phyloP scores from a whole-genome alignment of 257 asterid genomes.

The Verbena officinalis region DNA sequence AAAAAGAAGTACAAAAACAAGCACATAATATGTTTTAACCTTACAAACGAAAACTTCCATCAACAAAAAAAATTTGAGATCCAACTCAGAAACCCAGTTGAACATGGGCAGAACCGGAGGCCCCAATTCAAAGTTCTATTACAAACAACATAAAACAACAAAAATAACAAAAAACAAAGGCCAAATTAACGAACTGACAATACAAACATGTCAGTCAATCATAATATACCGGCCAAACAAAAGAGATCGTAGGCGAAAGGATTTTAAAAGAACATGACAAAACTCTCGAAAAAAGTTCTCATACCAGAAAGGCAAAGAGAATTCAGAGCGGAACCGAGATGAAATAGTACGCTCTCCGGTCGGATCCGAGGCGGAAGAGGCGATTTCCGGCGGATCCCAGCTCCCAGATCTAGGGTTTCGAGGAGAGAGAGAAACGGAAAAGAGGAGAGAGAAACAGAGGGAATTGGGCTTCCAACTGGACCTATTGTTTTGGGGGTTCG shows the following conservation, averaged over 20 bases:
- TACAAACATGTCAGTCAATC: neutral
- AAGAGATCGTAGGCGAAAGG: neutral
- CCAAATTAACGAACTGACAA: neutral
- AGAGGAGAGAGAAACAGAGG: conserved; percentile 52
- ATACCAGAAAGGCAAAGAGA: conserved; percentile 21
- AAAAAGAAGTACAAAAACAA: neutral
- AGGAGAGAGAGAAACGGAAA: conserved; percentile 36
- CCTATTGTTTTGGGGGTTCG: conserved; percentile 47
- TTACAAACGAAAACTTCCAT: neutral
- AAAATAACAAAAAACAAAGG: neutral
- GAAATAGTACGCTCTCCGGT: conserved; percentile 3
- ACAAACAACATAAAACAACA: neutral
- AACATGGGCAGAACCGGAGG: neutral
- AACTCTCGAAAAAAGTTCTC: conserved; percentile 10
- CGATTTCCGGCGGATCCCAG: conserved; percentile 34
- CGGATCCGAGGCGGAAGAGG: conserved; percentile 37
- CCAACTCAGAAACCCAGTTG: conserved; percentile 14
- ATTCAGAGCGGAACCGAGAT: conserved; percentile 26
- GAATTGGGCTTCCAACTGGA: conserved; percentile 91
- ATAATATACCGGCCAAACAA: neutral
- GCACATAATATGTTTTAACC: neutral
- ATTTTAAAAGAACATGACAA: neutral
- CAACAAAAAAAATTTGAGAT: conserved; percentile 19
- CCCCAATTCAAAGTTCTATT: neutral
- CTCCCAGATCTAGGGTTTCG: conserved; percentile 70